These are phyloP conservation scores for Leucoagaricus sp. DNA, from an alignment of 1,284 basidiomycete species.

Conservation along the genomic window DNA sequence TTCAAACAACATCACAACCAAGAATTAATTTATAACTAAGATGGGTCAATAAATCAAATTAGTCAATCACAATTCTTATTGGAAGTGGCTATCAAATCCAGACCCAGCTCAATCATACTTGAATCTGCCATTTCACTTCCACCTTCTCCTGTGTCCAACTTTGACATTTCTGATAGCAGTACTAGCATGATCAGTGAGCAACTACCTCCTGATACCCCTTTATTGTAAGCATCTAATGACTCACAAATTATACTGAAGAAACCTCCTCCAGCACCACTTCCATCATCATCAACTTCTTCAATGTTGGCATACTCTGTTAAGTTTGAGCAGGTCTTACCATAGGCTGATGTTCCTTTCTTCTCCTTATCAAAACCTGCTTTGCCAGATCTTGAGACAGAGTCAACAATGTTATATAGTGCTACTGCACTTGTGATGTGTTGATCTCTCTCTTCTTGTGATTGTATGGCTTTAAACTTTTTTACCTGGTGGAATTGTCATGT, in stretches of 20 bases:
- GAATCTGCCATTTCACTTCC: constrained; percentile 21
- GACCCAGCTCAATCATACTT: constrained; percentile 25
- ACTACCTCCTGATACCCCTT: no score
- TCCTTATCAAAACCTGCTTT: background rate
- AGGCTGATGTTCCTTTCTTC: constrained; percentile 26
- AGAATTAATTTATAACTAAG: background rate
- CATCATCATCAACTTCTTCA: no score
- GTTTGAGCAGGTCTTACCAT: constrained; percentile 15
- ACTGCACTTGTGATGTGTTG: background rate
- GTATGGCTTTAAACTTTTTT: no score
- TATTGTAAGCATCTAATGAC: background rate
- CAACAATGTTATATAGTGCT: background rate
- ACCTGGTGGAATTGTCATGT: no score
- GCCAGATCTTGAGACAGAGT: background rate
- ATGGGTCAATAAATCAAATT: background rate
- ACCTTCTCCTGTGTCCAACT: constrained; percentile 22
- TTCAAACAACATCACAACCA: background rate
- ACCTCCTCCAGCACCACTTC: background rate
- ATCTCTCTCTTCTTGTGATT: no score
- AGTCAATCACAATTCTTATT: constrained; percentile 27
- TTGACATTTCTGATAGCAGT: no score
- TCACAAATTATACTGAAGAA: background rate
- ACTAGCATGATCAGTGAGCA: no score
- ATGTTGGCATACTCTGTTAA: background rate
- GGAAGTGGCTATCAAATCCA: constrained; percentile 28